phyloP scores from a whole-genome alignment of 148 eudicot genomes.

The Amaranthus palmeri region DNA sequence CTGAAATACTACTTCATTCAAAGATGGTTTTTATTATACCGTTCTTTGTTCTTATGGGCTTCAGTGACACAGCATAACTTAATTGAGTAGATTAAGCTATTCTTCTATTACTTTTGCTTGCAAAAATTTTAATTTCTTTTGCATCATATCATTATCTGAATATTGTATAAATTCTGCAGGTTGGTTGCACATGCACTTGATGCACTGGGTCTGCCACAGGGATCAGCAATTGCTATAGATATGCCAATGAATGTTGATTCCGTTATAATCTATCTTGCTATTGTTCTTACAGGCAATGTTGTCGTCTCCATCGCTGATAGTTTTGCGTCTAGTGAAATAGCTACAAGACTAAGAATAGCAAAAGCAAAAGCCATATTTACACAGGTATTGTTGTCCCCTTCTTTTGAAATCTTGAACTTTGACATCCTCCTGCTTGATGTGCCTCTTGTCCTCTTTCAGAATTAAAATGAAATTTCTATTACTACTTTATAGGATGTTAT shows the following conservation, averaged over 20 bases:
- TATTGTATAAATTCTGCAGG: conserved; percentile 38
- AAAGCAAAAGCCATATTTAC: conserved; percentile 90
- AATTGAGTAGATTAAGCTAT: not conserved
- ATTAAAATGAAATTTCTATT: too few relatives aligned
- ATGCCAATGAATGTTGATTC: conserved; percentile 95
- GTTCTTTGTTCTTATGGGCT: not conserved
- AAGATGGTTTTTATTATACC: not conserved
- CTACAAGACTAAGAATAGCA: conserved; percentile 68
- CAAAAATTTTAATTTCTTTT: not conserved
- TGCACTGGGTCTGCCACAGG: conserved; percentile 57
- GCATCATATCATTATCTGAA: conserved; percentile 6
- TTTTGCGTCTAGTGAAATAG: conserved; percentile 82
- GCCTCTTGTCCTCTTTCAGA: not conserved
- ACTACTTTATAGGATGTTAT: too few relatives aligned
- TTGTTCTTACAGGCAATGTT: conserved; percentile 79
- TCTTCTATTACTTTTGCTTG: not conserved
- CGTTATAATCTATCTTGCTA: conserved; percentile 87
- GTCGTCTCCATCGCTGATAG: conserved; percentile 99
- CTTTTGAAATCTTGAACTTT: not conserved
- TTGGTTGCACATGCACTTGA: conserved; percentile 71
- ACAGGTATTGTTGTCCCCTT: conserved; percentile 47
- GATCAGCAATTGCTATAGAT: conserved; percentile 94
- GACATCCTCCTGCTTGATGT: not conserved
- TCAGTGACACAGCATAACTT: not conserved
- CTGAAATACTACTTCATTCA: not conserved